phyloP scores from a whole-genome alignment of 2,329 filamentous ascomycete species.

The Colletotrichum lupini region DNA sequence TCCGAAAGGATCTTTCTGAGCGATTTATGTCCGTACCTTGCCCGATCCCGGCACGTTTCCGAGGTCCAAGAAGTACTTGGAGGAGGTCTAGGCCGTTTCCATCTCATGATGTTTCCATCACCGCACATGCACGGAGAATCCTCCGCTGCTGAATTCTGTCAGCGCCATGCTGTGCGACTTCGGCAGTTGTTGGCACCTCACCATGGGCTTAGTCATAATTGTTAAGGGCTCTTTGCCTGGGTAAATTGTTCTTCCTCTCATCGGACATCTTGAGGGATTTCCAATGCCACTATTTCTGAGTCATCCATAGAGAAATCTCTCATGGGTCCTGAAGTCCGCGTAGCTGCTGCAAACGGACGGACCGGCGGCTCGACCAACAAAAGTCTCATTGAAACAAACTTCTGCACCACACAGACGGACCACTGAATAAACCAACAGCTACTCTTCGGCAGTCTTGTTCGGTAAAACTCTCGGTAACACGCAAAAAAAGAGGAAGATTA shows the following conservation, averaged over 20 bases:
- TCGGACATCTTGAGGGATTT: not conserved
- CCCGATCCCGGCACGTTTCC: constrained; percentile 2
- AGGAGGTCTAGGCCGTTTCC: constrained; percentile 1
- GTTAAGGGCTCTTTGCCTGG: not conserved
- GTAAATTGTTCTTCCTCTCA: not conserved
- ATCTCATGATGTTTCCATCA: not conserved
- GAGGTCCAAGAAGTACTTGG: not conserved
- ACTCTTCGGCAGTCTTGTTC: not conserved
- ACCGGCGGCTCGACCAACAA: not conserved
- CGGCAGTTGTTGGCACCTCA: not conserved
- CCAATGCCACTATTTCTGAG: not conserved
- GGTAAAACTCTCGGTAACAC: not conserved
- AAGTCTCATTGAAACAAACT: not conserved
- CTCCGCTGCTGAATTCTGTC: not conserved
- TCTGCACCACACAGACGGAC: not conserved
- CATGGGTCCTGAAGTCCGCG: not conserved
- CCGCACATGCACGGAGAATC: constrained; percentile 1
- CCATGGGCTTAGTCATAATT: constrained; percentile 11
- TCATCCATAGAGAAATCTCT: not conserved
- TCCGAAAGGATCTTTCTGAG: constrained; percentile 12
- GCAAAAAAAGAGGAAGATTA: not conserved
- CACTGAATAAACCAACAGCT: not conserved
- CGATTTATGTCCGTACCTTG: constrained; percentile 10
- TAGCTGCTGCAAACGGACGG: not conserved
- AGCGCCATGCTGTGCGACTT: not conserved